Evolutionary conservation across 1,139 yeast genomes (phyloP).

Genomic region (Fermentozyma sake): DNA sequence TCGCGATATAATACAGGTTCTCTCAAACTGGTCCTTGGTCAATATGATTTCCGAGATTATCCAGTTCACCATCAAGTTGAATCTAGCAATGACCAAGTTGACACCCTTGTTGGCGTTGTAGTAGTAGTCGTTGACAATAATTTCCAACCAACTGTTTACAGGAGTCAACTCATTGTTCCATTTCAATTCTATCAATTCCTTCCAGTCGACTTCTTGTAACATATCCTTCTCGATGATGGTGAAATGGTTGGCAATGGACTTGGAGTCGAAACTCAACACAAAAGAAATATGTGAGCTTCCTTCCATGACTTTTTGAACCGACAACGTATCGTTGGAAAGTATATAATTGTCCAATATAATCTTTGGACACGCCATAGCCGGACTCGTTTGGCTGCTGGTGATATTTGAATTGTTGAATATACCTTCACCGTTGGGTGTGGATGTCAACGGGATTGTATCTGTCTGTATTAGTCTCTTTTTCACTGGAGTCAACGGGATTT

Average conservation of each 20-base stretch:
- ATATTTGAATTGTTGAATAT: conserved; percentile 5
- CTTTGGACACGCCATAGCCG: conserved; percentile 26
- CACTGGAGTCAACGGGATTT: conserved; percentile 26
- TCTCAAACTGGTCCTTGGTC: conserved; percentile 54
- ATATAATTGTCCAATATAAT: conserved; percentile 34
- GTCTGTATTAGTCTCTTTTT: conserved; percentile 4
- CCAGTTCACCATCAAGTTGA: conserved; percentile 90
- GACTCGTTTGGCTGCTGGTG: conserved; percentile 11
- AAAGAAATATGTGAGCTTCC: conserved; percentile 66
- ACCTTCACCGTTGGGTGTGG: conserved; percentile 13
- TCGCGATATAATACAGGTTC: conserved; percentile 66
- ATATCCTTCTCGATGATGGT: conserved; percentile 85
- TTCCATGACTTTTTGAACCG: conserved; percentile 35
- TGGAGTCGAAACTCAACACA: conserved; percentile 65
- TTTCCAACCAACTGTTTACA: conserved; percentile 82
- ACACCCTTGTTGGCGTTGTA: conserved; percentile 58
- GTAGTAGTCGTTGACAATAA: conserved; percentile 58
- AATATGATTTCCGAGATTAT: conserved; percentile 79
- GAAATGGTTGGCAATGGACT: conserved; percentile 68
- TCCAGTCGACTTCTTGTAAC: conserved; percentile 86
- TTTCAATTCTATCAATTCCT: conserved; percentile 72
- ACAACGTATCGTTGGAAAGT: conserved; percentile 25
- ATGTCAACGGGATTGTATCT: conserved; percentile 9
- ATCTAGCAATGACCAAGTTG: conserved; percentile 80
- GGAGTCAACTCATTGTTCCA: conserved; percentile 69